These are phyloP conservation scores for Pyrenophora tritici-repentis DNA, from an alignment of 2,329 filamentous ascomycete genomes.

Conservation along the genomic window DNA sequence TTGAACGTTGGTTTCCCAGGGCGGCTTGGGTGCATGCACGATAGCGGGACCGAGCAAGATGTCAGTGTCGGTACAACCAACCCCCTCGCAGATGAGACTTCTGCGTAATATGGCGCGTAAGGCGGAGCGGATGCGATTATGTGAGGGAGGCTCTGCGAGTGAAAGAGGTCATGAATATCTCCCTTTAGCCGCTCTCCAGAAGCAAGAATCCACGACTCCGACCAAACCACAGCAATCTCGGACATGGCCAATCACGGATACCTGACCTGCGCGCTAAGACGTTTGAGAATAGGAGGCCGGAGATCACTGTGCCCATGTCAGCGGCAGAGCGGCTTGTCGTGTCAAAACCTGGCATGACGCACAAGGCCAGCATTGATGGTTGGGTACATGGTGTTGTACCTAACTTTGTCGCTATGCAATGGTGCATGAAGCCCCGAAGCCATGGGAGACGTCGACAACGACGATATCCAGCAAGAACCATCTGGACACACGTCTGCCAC, in stretches of 20 bases:
- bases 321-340: conserved; percentile 16
- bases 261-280: background rate
- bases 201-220: conserved; percentile 15
- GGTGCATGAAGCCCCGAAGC: too few relatives aligned
- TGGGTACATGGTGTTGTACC: background rate
- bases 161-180: conserved; percentile 1
- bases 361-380: conserved; percentile 1
- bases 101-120: too few relatives aligned
- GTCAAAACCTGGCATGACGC: conserved; percentile 14
- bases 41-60: background rate
- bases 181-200: conserved; percentile 8
- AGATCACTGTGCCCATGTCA: conserved; percentile 13
- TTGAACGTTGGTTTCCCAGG: conserved; percentile 19
- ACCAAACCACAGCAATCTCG: conserved; percentile 21
- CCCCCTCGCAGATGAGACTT: conserved; percentile 2
- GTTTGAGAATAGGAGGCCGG: conserved; percentile 16
- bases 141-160: conserved; percentile 9
- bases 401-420: background rate
- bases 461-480: background rate
- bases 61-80: conserved; percentile 4
- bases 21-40: conserved; percentile 16
- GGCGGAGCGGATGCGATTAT: too few relatives aligned
- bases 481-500: background rate
- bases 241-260: conserved; percentile 15
- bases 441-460: too few relatives aligned